Evolutionary conservation across 2,329 filamentous ascomycete species (phyloP), one percentile per base, ranked within the genome.

Genomic region (Ampelomyces quisqualis): DNA sequence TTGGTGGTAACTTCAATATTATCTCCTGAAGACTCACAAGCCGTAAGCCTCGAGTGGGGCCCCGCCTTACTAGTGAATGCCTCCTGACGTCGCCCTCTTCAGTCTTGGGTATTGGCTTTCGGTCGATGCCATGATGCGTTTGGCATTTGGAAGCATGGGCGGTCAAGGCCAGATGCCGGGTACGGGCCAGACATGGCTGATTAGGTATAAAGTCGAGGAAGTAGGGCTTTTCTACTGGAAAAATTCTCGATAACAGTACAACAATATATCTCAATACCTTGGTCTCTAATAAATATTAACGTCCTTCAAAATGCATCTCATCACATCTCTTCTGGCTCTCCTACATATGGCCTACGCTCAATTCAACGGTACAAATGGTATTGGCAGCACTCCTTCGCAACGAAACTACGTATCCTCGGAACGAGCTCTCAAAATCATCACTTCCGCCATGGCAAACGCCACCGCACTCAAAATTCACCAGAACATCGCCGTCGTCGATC

Each of bases 401-500:
- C 55, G 57, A 24, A 47, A 33, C 34, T 38, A 41, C 37, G 43
- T 62, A 14, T 56, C 55, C 1, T 49, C 55, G 13, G 28, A 51
- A 1, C 59, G 63, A 50, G 59, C 60, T 0, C 51, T 52, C 36
- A 47, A 43, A 19, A 49, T 61, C 38, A 51, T 64, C 19, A 21
- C 34, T 5, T 47, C 49, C 27, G 55, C 57, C 19, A 22, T 54
- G 3, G 27, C 38, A 11, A 61, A 63, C 33, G 59, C 60, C 2
- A 60, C 50, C 1, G 43, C 47, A 1, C 45, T 58, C 21, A 49
- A 51, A 2, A 37, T 60, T 8, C 58, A 58, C 2, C 51, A 62
- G 15, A 64, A 64, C 36, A 55, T 64, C 13, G 60, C 60, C 17
- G 37, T 64, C 5, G 53, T 62, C 4, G 58, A 63, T 30, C 55